Percentiles rank a stretch among this genome's conserved stretches.
Evolutionary conservation across 345 rosid species (phyloP).

Genomic region (Rhodamnia argentea): DNA sequence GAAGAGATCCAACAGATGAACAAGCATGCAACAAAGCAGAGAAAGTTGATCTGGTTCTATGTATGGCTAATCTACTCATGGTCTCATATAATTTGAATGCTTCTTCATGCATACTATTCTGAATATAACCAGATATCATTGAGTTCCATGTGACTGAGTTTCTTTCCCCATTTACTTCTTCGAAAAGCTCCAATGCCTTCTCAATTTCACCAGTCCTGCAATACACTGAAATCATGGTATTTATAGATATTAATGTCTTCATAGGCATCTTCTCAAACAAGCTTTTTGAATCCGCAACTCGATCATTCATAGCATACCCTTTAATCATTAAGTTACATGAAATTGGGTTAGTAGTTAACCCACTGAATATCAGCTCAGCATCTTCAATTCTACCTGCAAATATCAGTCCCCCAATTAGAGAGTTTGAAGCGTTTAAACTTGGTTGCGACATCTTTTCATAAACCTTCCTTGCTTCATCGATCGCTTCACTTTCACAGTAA

Average conservation of each 20-base stretch:
- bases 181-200: conserved; percentile 38
- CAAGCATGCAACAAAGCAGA: conserved; percentile 42
- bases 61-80: conserved; percentile 19
- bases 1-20: conserved; percentile 48
- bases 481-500: conserved; percentile 33
- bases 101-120: conserved; percentile 25
- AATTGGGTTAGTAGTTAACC: conserved; percentile 11
- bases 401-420: conserved; percentile 25
- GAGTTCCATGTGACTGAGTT: conserved; percentile 56
- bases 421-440: conserved; percentile 29
- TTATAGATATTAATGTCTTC: conserved; percentile 28
- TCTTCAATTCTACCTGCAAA: conserved; percentile 22
- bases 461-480: conserved; percentile 35
- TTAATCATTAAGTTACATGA: conserved; percentile 43
- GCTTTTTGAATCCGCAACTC: conserved; percentile 27
- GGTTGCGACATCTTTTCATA: conserved; percentile 17
- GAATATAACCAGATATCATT: conserved; percentile 41
- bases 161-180: conserved; percentile 30
- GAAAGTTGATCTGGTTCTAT: conserved; percentile 39
- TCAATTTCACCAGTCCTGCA: conserved; percentile 37
- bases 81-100: conserved; percentile 27
- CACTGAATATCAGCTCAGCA: conserved; percentile 29
- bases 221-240: conserved; percentile 43
- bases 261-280: conserved; percentile 35
- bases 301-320: conserved; percentile 35